phyloP scores from a whole-genome alignment of 805 yeast species.

The Scheffersomyces stipitis region DNA sequence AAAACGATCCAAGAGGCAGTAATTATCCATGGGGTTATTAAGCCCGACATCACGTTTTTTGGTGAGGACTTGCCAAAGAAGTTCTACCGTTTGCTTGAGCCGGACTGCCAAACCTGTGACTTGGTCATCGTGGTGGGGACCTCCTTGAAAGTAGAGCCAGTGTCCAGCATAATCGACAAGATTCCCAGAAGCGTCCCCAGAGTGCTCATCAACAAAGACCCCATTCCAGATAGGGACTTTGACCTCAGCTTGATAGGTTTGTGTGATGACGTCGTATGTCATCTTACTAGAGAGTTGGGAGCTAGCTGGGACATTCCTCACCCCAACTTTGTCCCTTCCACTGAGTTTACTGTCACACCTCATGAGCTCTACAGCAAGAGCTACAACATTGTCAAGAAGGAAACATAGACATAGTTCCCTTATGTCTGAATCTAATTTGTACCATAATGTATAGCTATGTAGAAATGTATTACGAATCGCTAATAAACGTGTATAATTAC shows the following conservation, averaged over 20 bases:
- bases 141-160: slow-evolving; percentile 65
- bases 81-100: slow-evolving; percentile 30
- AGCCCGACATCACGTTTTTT: slow-evolving; percentile 87
- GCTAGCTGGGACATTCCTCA: slow-evolving; percentile 24
- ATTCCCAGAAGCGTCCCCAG: slow-evolving; percentile 37
- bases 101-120: slow-evolving; percentile 71
- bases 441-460: too few species aligned
- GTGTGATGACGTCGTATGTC: slow-evolving; percentile 42
- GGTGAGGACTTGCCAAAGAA: slow-evolving; percentile 63
- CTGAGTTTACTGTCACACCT: neutral
- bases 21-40: slow-evolving; percentile 54
- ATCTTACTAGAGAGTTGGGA: slow-evolving; percentile 30
- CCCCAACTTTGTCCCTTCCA: slow-evolving; percentile 6
- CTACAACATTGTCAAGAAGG: neutral
- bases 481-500: too few species aligned
- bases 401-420: too few species aligned
- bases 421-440: too few species aligned
- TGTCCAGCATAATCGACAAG: slow-evolving; percentile 38
- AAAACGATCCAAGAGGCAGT: slow-evolving; percentile 17
- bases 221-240: slow-evolving; percentile 34
- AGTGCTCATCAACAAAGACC: slow-evolving; percentile 39
- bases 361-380: neutral
- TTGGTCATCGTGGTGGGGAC: slow-evolving; percentile 83
- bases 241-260: slow-evolving; percentile 40
- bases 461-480: too few species aligned